Evolutionary conservation across 139 green algal genomes (phyloP).

Genomic region (Coccomyxa sp.): DNA sequence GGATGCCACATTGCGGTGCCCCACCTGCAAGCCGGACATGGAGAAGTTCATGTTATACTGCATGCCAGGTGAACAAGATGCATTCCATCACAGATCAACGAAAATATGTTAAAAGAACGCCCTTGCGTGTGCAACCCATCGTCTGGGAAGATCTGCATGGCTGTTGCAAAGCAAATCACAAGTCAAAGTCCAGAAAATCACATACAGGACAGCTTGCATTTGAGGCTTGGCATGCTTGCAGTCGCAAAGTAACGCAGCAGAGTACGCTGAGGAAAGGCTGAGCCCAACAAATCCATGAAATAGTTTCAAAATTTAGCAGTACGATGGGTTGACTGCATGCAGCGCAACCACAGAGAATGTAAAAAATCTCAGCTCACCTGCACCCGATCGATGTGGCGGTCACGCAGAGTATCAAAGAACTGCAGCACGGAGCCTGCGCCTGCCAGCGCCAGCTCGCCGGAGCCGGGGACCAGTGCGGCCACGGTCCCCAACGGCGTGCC

Average conservation of each 20-base stretch:
- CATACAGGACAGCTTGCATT: too few species aligned
- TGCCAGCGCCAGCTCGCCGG: slow-evolving; percentile 45
- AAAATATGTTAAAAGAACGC: not conserved
- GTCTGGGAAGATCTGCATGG: slow-evolving; percentile 9
- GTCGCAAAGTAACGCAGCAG: too few species aligned
- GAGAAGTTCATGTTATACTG: not conserved
- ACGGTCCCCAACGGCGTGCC: not conserved
- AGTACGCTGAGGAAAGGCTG: too few species aligned
- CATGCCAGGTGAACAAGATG: too few species aligned
- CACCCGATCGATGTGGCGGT: slow-evolving; percentile 46
- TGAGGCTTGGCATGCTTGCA: too few species aligned
- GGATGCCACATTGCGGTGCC: slow-evolving; percentile 42
- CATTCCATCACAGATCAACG: not conserved
- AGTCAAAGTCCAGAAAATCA: too few species aligned
- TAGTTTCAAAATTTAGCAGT: too few species aligned
- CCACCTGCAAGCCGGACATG: slow-evolving; percentile 21
- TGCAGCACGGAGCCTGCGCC: slow-evolving; percentile 52
- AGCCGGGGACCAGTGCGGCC: slow-evolving; percentile 9
- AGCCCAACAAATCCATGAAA: too few species aligned
- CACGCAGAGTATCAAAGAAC: slow-evolving; percentile 50
- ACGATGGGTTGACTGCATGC: too few species aligned
- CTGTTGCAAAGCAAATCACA: slow-evolving; percentile 38
- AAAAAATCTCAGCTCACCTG: slow-evolving; percentile 32
- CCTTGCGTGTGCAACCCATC: not conserved
- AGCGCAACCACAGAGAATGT: too few species aligned